phyloP scores from a whole-genome alignment of 2,329 filamentous ascomycete genomes.

The Macroventuria anomochaeta region DNA sequence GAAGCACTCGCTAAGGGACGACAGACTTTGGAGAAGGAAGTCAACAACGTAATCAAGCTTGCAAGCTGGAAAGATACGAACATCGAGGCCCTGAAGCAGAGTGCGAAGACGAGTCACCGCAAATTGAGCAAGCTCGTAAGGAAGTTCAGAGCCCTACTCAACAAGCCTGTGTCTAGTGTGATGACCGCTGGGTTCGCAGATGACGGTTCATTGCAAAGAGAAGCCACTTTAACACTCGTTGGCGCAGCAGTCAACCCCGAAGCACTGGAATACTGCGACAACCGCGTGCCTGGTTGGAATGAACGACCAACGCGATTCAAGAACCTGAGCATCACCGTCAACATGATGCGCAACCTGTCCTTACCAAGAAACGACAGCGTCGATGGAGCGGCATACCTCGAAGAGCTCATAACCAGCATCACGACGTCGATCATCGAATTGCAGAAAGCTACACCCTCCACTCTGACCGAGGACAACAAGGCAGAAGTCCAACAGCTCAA shows the following conservation, averaged over 20 bases:
- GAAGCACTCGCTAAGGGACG: slow-evolving; percentile 73
- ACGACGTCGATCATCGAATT: slow-evolving; percentile 73
- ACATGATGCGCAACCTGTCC: slow-evolving; percentile 74
- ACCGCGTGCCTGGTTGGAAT: slow-evolving; percentile 39
- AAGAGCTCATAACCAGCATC: slow-evolving; percentile 73
- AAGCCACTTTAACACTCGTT: slow-evolving; percentile 21
- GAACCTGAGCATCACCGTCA: slow-evolving; percentile 72
- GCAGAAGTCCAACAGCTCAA: slow-evolving; percentile 86
- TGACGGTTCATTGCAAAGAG: slow-evolving; percentile 19
- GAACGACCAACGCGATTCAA: slow-evolving; percentile 69
- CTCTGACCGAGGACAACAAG: slow-evolving; percentile 88
- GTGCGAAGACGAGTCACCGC: slow-evolving; percentile 85
- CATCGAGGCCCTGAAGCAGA: slow-evolving; percentile 85
- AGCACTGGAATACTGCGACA: slow-evolving; percentile 31
- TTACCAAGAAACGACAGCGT: slow-evolving; percentile 60
- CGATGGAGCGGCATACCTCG: slow-evolving; percentile 65
- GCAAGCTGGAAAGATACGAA: slow-evolving; percentile 99
- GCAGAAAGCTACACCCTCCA: slow-evolving; percentile 80
- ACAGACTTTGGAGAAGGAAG: slow-evolving; percentile 80
- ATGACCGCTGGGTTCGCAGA: slow-evolving; percentile 44
- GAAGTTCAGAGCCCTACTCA: slow-evolving; percentile 83
- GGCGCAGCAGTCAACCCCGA: slow-evolving; percentile 20
- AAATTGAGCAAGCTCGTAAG: slow-evolving; percentile 91
- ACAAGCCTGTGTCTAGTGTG: slow-evolving; percentile 74
- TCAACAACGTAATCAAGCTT: slow-evolving; percentile 90